phyloP scores from a whole-genome alignment of 768 basidiomycete genomes.

The Leccinum uliginosum region DNA sequence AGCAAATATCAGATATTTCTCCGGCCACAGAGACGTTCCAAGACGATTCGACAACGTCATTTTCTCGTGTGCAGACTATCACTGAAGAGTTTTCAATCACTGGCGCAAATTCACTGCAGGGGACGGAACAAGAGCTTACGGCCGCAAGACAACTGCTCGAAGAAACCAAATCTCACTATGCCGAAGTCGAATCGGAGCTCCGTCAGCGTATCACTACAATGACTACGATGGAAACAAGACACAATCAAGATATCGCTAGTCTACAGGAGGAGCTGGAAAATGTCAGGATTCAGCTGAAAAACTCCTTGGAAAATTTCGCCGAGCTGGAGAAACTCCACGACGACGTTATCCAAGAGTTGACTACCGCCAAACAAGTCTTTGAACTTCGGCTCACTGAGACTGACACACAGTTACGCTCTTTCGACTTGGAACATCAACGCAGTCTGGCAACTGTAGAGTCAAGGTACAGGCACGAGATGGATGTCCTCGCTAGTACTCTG shows the following conservation, averaged over 20 bases:
- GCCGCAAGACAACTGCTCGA: slow-evolving; percentile 32
- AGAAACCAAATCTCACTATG: slow-evolving; percentile 33
- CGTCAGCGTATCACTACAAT: slow-evolving; percentile 25
- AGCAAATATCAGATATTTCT: slow-evolving; percentile 7
- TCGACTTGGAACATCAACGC: slow-evolving; percentile 26
- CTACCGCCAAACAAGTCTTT: slow-evolving; percentile 25
- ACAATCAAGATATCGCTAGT: slow-evolving; percentile 15
- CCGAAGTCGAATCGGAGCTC: slow-evolving; percentile 29
- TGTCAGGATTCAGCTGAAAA: slow-evolving; percentile 18
- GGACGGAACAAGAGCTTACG: slow-evolving; percentile 32
- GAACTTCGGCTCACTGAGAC: slow-evolving; percentile 27
- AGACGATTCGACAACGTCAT: neutral
- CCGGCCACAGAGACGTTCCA: neutral
- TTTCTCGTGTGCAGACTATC: neutral
- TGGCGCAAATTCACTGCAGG: slow-evolving; percentile 28
- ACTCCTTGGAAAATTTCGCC: slow-evolving; percentile 20
- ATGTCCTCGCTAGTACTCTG: slow-evolving; percentile 35
- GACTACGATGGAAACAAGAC: slow-evolving; percentile 11
- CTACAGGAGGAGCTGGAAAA: slow-evolving; percentile 26
- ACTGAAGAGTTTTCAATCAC: slow-evolving; percentile 1
- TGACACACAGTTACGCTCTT: slow-evolving; percentile 17
- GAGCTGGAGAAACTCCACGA: slow-evolving; percentile 26
- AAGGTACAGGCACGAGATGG: slow-evolving; percentile 30
- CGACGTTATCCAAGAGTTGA: slow-evolving; percentile 23
- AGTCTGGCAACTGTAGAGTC: slow-evolving; percentile 27